Evolutionary conservation across 1,284 basidiomycete species (phyloP).

Genomic region (Lentinus polychrous): DNA sequence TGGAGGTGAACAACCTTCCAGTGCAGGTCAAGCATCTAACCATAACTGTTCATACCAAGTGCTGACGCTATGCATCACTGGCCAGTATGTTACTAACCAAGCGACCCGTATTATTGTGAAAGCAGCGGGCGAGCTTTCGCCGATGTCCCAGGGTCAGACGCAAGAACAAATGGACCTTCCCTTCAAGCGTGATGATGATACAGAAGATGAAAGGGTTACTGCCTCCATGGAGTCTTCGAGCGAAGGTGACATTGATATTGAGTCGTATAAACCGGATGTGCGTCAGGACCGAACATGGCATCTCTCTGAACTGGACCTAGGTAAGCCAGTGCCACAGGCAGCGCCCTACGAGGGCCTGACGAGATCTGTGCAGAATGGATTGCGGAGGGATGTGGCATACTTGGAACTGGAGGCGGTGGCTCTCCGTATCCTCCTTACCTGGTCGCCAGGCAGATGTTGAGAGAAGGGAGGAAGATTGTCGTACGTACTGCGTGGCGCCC

Average conservation of each 20-base stretch:
- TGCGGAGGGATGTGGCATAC: constrained; percentile 44
- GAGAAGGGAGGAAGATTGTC: constrained; percentile 36
- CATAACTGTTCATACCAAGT: too few species aligned
- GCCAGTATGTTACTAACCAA: constrained; percentile 44
- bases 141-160: not conserved
- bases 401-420: constrained; percentile 50
- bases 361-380: constrained; percentile 37
- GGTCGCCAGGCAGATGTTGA: constrained; percentile 39
- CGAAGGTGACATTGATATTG: constrained; percentile 17
- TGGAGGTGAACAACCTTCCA: constrained; percentile 38
- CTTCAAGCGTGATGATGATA: not conserved
- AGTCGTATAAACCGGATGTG: constrained; percentile 26
- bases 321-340: constrained; percentile 10
- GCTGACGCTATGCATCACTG: too few species aligned
- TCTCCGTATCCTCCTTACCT: constrained; percentile 42
- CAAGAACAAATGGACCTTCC: constrained; percentile 10
- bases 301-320: constrained; percentile 29
- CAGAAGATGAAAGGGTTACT: constrained; percentile 10
- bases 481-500: constrained; percentile 22
- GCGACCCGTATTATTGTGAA: constrained; percentile 42
- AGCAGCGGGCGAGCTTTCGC: constrained; percentile 36
- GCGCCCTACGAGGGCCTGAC: too few species aligned
- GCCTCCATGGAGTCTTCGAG: constrained; percentile 6
- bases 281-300: constrained; percentile 24
- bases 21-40: constrained; percentile 26